These are phyloP conservation scores for Cyberlindnera suaveolens DNA, from an alignment of 805 yeast species.

Conservation along the genomic window DNA sequence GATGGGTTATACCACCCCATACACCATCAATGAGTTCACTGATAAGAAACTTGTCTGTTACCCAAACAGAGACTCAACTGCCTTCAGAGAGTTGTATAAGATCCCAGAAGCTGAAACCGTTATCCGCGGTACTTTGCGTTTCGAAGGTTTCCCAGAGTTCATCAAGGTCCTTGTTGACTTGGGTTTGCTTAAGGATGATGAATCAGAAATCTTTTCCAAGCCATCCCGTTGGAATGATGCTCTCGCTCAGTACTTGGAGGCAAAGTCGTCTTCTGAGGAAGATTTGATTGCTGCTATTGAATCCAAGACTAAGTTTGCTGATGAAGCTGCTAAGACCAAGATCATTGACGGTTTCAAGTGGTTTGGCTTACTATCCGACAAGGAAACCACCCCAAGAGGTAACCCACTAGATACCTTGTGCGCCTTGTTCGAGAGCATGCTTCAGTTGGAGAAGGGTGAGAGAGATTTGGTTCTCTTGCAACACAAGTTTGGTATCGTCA, in stretches of 20 bases:
- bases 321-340: constrained; percentile 76
- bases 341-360: constrained; percentile 85
- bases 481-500: constrained; percentile 96
- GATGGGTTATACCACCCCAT: constrained; percentile 93
- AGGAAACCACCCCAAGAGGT: constrained; percentile 76
- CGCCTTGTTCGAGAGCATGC: constrained; percentile 89
- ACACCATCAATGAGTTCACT: constrained; percentile 93
- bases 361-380: constrained; percentile 86
- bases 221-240: constrained; percentile 86
- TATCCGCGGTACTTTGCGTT: constrained; percentile 94
- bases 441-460: constrained; percentile 95
- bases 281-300: constrained; percentile 75
- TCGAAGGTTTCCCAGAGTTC: constrained; percentile 98
- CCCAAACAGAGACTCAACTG: constrained; percentile 97
- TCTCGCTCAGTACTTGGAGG: constrained; percentile 66
- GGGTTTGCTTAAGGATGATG: constrained; percentile 83
- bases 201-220: constrained; percentile 49
- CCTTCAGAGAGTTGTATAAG: constrained; percentile 82
- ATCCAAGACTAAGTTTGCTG: constrained; percentile 73
- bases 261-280: constrained; percentile 58
- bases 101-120: constrained; percentile 98
- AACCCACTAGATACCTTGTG: constrained; percentile 95
- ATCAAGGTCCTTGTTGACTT: constrained; percentile 91
- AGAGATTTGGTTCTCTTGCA: constrained; percentile 92
- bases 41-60: constrained; percentile 63